Percentiles rank a stretch among this genome's conserved stretches.
phyloP scores from a whole-genome alignment of 2,329 filamentous ascomycete species.

The Colletotrichum sp. region DNA sequence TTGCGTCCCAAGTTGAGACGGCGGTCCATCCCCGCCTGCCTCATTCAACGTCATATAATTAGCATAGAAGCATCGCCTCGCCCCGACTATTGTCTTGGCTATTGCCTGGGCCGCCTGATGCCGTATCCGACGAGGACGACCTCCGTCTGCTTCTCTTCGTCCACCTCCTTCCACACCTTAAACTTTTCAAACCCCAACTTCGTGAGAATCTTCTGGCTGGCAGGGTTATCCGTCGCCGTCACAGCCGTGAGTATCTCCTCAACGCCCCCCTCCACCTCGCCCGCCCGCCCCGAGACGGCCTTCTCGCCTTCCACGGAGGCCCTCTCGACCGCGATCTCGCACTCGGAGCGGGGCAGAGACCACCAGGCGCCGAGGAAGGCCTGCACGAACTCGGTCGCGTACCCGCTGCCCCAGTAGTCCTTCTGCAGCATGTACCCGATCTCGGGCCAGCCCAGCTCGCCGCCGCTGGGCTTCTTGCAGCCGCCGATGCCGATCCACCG shows the following conservation, averaged over 20 bases:
- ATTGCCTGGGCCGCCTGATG: not conserved
- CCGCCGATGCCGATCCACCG: conserved; percentile 59
- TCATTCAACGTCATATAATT: not conserved
- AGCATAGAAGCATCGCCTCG: not conserved
- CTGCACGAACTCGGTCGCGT: conserved; percentile 60
- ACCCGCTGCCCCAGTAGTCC: conserved; percentile 60
- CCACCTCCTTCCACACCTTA: conserved; percentile 40
- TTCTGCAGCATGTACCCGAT: conserved; percentile 62
- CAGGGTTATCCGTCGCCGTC: conserved; percentile 52
- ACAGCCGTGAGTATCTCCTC: conserved; percentile 50
- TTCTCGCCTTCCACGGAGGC: conserved; percentile 32
- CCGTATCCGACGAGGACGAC: not conserved
- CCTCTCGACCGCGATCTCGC: conserved; percentile 47
- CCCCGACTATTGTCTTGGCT: not conserved
- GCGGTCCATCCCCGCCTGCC: not conserved
- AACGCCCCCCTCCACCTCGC: conserved; percentile 16
- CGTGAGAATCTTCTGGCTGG: conserved; percentile 60
- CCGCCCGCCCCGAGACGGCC: conserved; percentile 15
- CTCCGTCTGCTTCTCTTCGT: conserved; percentile 11
- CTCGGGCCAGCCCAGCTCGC: conserved; percentile 58
- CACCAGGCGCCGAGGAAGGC: conserved; percentile 53
- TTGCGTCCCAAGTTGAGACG: not conserved
- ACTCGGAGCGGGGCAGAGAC: conserved; percentile 50
- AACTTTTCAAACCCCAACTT: conserved; percentile 60
- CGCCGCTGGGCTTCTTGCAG: conserved; percentile 39